Conservation (phyloP, 1,284 basidiomycete genomes). For the Trichosporon asahii region DNA sequence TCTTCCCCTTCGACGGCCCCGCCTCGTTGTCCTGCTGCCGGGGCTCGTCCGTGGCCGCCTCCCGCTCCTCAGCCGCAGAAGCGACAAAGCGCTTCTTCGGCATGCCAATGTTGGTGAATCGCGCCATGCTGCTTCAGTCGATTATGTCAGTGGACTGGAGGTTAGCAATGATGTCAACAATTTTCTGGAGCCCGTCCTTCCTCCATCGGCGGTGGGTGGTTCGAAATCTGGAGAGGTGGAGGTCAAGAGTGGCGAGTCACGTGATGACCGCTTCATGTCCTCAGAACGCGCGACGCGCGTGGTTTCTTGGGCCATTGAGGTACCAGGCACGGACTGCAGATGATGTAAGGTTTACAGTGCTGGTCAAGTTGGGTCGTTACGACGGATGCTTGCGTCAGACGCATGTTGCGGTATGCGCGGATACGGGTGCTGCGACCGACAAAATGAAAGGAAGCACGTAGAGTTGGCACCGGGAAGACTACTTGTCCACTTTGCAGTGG, state of each 20-base stretch:
- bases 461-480: not conserved
- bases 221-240: not conserved
- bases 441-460: not conserved
- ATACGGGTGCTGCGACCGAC: not conserved
- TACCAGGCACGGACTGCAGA: not conserved
- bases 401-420: not conserved
- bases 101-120: constrained; percentile 52
- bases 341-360: not conserved
- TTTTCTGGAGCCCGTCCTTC: not conserved
- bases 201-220: not conserved
- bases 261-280: not conserved
- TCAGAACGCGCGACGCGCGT: not conserved
- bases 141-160: not conserved
- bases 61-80: constrained; percentile 47
- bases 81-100: constrained; percentile 46
- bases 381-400: not conserved
- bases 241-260: not conserved
- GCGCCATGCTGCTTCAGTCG: constrained; percentile 44
- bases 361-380: not conserved
- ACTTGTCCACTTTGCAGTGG: no score
- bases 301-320: not conserved
- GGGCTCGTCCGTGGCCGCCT: constrained; percentile 2
- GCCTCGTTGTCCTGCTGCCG: constrained; percentile 11
- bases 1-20: constrained; percentile 23
- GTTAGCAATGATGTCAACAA: constrained; percentile 6